Evolutionary conservation across 2,329 filamentous ascomycete species (phyloP).

Genomic region (Albophoma yamanashiensis): DNA sequence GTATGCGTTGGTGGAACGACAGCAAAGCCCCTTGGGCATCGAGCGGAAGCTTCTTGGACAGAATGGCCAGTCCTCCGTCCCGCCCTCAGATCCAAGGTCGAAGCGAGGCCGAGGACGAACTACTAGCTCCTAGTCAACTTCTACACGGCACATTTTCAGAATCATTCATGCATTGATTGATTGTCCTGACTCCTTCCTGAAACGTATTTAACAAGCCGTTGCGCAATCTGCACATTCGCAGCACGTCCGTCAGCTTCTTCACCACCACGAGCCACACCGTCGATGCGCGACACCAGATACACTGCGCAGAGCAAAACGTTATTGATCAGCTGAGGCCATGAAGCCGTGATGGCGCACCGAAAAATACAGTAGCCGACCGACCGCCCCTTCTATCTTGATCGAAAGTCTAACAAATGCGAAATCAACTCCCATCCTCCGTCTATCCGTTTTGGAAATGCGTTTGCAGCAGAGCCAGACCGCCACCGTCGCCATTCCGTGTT

Average conservation of each 20-base stretch:
- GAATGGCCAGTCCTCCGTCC: neutral
- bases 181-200: neutral
- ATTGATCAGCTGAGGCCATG: slow-evolving; percentile 24
- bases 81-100: too few species aligned
- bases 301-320: slow-evolving; percentile 12
- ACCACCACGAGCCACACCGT: slow-evolving; percentile 2
- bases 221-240: slow-evolving; percentile 2
- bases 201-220: neutral
- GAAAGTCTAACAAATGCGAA: slow-evolving; percentile 26
- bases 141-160: neutral
- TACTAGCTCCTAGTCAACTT: neutral
- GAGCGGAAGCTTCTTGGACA: neutral
- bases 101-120: too few species aligned
- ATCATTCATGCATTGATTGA: neutral
- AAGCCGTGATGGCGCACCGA: slow-evolving; percentile 20
- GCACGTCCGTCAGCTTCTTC: slow-evolving; percentile 3
- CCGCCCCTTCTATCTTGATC: slow-evolving; percentile 26
- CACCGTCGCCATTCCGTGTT: slow-evolving; percentile 3
- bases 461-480: slow-evolving; percentile 18
- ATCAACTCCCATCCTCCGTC: slow-evolving; percentile 24
- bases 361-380: slow-evolving; percentile 15
- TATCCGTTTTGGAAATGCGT: slow-evolving; percentile 26
- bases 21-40: neutral
- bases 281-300: slow-evolving; percentile 7
- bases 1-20: neutral